Conservation (phyloP, 352 stramenopile species). For the Globisporangium splendens region DNA sequence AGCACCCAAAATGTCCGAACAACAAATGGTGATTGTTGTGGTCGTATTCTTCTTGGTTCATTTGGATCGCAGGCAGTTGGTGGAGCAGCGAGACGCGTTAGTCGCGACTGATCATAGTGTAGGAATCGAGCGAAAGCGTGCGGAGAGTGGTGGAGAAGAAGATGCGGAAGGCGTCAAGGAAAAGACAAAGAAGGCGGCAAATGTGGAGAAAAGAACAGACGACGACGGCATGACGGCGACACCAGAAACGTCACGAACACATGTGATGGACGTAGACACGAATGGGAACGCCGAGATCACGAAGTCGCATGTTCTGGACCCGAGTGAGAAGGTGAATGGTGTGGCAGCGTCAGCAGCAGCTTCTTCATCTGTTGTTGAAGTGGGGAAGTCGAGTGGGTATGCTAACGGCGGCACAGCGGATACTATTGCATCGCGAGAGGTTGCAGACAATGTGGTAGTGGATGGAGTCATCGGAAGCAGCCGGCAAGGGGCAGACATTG, state of each 20-base stretch:
- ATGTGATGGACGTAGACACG: background rate
- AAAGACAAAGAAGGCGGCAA: background rate
- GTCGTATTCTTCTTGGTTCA: background rate
- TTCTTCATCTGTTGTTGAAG: background rate
- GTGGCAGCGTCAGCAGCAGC: background rate
- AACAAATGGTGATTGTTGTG: background rate
- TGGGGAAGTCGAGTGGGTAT: background rate
- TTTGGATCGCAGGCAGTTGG: slow-evolving; percentile 39
- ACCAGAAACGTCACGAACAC: slow-evolving; percentile 2
- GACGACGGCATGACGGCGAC: background rate
- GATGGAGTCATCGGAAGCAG: background rate
- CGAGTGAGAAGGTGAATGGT: background rate
- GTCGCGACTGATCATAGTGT: slow-evolving; percentile 26
- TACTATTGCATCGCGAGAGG: background rate
- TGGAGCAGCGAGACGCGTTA: slow-evolving; percentile 47
- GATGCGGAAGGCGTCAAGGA: background rate
- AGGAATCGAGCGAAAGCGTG: slow-evolving; percentile 14
- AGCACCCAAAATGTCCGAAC: background rate
- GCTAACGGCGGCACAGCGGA: slow-evolving; percentile 5
- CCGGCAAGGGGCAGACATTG: background rate
- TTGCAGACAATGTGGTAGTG: background rate
- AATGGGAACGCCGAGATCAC: slow-evolving; percentile 1
- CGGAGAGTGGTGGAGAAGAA: slow-evolving; percentile 8
- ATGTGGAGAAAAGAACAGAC: too few species aligned
- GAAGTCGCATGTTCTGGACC: background rate